phyloP scores from a whole-genome alignment of 345 rosid species.

The Arabidopsis thaliana region DNA sequence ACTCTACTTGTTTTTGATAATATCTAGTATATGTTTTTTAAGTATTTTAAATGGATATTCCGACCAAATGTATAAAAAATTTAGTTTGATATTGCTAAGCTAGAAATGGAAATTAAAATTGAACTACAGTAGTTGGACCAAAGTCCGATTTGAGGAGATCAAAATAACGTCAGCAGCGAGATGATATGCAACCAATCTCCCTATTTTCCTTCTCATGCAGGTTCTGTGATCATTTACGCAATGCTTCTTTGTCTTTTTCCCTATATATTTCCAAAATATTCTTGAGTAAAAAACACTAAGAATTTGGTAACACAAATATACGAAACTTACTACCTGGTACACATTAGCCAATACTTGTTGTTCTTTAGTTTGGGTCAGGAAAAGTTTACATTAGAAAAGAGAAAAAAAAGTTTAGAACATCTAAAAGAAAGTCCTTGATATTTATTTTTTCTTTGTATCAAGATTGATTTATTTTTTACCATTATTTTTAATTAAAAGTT shows the following conservation, averaged over 20 bases:
- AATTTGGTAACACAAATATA: neutral
- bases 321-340: neutral
- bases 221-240: conserved; percentile 35
- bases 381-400: neutral
- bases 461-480: neutral
- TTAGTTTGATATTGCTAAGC: neutral
- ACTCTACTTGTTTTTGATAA: no score
- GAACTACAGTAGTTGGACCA: neutral
- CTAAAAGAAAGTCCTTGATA: neutral
- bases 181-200: conserved; percentile 34
- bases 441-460: neutral
- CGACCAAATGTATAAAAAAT: neutral
- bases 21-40: no score
- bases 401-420: no score
- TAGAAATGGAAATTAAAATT: neutral
- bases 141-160: conserved; percentile 23
- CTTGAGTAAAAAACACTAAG: neutral
- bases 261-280: conserved; percentile 10
- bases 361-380: neutral
- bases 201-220: conserved; percentile 38
- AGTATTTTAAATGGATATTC: neutral
- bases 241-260: conserved; percentile 25
- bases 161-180: conserved; percentile 24
- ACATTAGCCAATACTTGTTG: no score
- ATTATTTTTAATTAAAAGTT: neutral